Conservation (phyloP, 2,329 filamentous ascomycete genomes). For the Epichloe gansuensis region DNA sequence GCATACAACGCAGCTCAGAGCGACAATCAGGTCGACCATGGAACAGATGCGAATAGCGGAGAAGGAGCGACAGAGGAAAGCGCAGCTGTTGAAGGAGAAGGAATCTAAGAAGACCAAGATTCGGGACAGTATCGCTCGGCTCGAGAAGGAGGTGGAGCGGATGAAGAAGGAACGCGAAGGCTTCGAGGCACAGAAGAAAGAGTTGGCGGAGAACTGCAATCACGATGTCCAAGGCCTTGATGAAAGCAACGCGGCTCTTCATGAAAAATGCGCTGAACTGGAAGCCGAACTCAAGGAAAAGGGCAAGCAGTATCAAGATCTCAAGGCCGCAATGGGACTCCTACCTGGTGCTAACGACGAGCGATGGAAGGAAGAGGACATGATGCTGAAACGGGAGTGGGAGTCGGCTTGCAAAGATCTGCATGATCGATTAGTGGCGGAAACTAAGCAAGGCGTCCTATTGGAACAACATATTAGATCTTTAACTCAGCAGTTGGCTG, state of each 20-base stretch:
- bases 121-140: conserved; percentile 56
- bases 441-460: conserved; percentile 34
- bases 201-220: conserved; percentile 39
- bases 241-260: conserved; percentile 45
- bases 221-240: conserved; percentile 39
- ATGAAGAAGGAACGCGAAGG: conserved; percentile 44
- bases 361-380: conserved; percentile 39
- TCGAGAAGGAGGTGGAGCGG: conserved; percentile 49
- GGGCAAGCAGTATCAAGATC: conserved; percentile 56
- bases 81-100: conserved; percentile 58
- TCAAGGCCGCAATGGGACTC: conserved; percentile 58
- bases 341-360: conserved; percentile 50
- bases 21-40: conserved; percentile 68
- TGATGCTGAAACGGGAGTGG: conserved; percentile 43
- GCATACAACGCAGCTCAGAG: conserved; percentile 71
- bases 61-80: conserved; percentile 66
- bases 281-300: conserved; percentile 61
- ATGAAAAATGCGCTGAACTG: conserved; percentile 51
- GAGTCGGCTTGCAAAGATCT: conserved; percentile 40
- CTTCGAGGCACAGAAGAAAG: conserved; percentile 41
- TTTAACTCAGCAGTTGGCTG: conserved; percentile 34
- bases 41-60: conserved; percentile 71
- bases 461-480: conserved; percentile 34
- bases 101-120: conserved; percentile 56
- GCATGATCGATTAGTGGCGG: conserved; percentile 35